Conservation (phyloP, 2,329 filamentous ascomycete species). For the Elsinoe arachidis region DNA sequence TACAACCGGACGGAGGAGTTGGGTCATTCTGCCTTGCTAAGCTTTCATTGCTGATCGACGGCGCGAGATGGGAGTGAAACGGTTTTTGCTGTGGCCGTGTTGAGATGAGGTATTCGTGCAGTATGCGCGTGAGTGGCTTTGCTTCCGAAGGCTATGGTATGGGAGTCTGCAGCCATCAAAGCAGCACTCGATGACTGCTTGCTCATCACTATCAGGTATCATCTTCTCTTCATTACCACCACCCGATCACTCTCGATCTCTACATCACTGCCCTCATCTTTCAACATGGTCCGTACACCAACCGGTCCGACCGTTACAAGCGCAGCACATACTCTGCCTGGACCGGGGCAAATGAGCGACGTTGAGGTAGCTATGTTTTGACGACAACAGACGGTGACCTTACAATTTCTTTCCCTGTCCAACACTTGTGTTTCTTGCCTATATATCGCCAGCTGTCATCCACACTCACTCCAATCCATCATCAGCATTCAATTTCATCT, state of each 20-base stretch:
- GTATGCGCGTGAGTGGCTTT: background rate
- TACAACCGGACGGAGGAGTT: background rate
- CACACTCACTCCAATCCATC: conserved; percentile 12
- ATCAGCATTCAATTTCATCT: conserved; percentile 13
- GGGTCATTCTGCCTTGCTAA: background rate
- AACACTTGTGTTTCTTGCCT: background rate
- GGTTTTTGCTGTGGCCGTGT: conserved; percentile 1
- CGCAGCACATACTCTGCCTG: conserved; percentile 6
- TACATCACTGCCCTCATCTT: background rate
- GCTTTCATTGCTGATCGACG: conserved; percentile 11
- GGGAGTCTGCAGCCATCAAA: background rate
- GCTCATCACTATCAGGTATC: background rate
- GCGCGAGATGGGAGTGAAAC: conserved; percentile 9
- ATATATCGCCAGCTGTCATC: conserved; percentile 9
- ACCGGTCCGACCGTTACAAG: conserved; percentile 2
- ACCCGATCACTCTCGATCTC: background rate
- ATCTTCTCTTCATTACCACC: background rate
- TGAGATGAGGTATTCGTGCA: background rate
- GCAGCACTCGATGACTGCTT: background rate
- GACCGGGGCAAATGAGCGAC: conserved; percentile 10
- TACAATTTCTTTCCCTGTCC: conserved; percentile 9
- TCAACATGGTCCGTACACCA: conserved; percentile 1
- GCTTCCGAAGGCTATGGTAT: background rate
- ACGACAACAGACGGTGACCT: conserved; percentile 13
- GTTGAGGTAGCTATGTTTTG: conserved; percentile 12